Evolutionary conservation across 2,329 filamentous ascomycete species (phyloP), one percentile per base, ranked within the genome.

Genomic region (Domatiomyces globalis): DNA sequence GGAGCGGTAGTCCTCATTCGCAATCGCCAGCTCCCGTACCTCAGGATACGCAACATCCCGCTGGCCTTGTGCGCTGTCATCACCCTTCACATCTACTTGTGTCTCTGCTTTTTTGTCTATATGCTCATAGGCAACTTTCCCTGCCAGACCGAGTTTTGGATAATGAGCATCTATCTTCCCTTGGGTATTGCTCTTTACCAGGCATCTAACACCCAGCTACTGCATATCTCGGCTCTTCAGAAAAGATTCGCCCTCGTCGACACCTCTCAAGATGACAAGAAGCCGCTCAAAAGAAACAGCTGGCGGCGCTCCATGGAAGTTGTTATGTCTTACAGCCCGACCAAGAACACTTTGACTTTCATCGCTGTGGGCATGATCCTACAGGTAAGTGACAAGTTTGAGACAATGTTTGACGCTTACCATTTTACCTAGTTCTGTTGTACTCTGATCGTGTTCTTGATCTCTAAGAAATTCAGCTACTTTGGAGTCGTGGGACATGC

Each of bases 121-220:
- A 62, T 67, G 50, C 55, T 70, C 6, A 66, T 67, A 29, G 53
- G 65, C 5, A 51, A 60, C 20, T 61, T 68, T 52, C 75, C 78
- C 0, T 77, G 77, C 49, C 67, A 72, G 18, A 69, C 70, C 15
- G 77, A 82, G 63, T 84, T 73, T 62, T 84, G 80, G 78, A 73
- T 81, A 63, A 84, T 84, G 81, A 75, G 76, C 55, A 70, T 79
- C 51, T 81, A 78, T 63, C 68, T 84, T 2, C 81, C 81, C 9
- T 74, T 79, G 46, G 80, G 81, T 20, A 78, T 84, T 50, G 80
- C 78, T 6, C 66, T 84, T 4, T 83, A 83, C 61, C 80, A 84
- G 60, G 80, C 78, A 19, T 76, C 76, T 54, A 81, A 82, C 62
- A 74, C 71, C 59, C 77, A 78, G 51, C 78, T 83, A 49, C 71